A percentile compares a stretch with the other conserved stretches of the same genome.
These are phyloP conservation scores for Venturia effusa DNA, from an alignment of 2,329 filamentous ascomycete genomes.

Conservation along the genomic window DNA sequence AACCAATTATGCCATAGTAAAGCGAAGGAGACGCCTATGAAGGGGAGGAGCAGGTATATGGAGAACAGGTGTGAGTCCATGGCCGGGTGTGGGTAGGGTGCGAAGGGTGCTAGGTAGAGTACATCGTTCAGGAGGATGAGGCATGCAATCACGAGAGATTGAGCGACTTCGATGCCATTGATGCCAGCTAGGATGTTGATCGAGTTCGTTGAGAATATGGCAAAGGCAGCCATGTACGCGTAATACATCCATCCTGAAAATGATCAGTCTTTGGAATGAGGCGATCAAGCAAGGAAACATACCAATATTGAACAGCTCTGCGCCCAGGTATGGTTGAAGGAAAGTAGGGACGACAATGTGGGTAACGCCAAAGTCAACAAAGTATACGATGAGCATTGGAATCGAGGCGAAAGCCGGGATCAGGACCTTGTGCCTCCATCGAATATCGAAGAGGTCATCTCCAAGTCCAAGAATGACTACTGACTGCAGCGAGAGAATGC, in stretches of 20 bases:
- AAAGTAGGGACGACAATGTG: conserved; percentile 85
- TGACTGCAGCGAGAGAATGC: conserved; percentile 82
- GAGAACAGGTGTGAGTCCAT: conserved; percentile 95
- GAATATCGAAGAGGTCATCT: conserved; percentile 94
- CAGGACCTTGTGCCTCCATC: conserved; percentile 98
- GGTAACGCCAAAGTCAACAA: conserved; percentile 96
- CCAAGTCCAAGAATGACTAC: conserved; percentile 86
- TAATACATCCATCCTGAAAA: conserved; percentile 57
- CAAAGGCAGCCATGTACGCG: conserved; percentile 88
- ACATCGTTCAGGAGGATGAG: conserved; percentile 79
- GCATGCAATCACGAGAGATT: conserved; percentile 80
- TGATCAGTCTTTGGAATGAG: conserved; percentile 15
- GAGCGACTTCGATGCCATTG: conserved; percentile 93
- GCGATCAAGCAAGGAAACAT: conserved; percentile 13
- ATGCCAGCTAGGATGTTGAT: conserved; percentile 99
- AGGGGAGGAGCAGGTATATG: conserved; percentile 86
- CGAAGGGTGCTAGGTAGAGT: conserved; percentile 67
- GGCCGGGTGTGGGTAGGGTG: conserved; percentile 76
- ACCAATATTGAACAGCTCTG: conserved; percentile 66
- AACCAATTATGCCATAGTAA: conserved; percentile 92
- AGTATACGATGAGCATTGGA: conserved; percentile 91
- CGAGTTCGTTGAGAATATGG: conserved; percentile 96
- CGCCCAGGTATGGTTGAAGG: conserved; percentile 70
- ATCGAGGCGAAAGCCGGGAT: conserved; percentile 91
- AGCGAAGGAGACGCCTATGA: conserved; percentile 82